Evolutionary conservation across 805 yeast species (phyloP).

Genomic region (Myxozyma geophila): DNA sequence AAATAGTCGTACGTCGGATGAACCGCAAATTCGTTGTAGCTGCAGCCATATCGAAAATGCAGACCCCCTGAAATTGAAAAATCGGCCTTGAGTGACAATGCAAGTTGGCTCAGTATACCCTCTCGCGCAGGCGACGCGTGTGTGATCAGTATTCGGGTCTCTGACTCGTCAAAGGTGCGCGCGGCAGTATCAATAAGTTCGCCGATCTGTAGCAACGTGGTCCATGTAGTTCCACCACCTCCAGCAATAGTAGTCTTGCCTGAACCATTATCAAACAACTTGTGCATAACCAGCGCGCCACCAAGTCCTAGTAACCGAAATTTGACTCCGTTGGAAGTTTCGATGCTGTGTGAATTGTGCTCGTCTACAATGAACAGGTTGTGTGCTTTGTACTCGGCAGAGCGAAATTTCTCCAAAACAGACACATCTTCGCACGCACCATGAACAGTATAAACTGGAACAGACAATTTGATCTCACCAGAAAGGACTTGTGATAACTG

Average conservation of each 20-base stretch:
- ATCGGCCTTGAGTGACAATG: conserved; percentile 69
- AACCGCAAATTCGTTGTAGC: conserved; percentile 69
- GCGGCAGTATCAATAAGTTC: conserved; percentile 59
- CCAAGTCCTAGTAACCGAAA: conserved; percentile 71
- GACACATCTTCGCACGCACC: conserved; percentile 77
- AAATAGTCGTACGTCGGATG: conserved; percentile 67
- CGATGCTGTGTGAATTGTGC: conserved; percentile 51
- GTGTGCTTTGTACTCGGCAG: conserved; percentile 57
- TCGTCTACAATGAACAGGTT: conserved; percentile 70
- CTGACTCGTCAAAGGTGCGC: conserved; percentile 48
- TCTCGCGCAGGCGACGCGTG: conserved; percentile 75
- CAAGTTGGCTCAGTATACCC: conserved; percentile 68
- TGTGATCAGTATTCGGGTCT: conserved; percentile 64
- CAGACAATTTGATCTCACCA: conserved; percentile 51
- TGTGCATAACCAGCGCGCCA: conserved; percentile 68
- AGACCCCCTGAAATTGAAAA: conserved; percentile 73
- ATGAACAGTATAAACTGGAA: conserved; percentile 77
- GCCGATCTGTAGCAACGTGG: conserved; percentile 71
- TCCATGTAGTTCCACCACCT: conserved; percentile 74
- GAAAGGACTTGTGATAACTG: conserved; percentile 56
- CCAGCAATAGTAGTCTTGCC: conserved; percentile 56
- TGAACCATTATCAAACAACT: conserved; percentile 68
- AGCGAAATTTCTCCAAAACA: conserved; percentile 65
- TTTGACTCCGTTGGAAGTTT: conserved; percentile 50
- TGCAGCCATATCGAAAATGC: conserved; percentile 71